A percentile compares a stretch with the other conserved stretches of the same genome.
Conservation (phyloP, 1,284 basidiomycete genomes). For the Fomitopsis palustris region DNA sequence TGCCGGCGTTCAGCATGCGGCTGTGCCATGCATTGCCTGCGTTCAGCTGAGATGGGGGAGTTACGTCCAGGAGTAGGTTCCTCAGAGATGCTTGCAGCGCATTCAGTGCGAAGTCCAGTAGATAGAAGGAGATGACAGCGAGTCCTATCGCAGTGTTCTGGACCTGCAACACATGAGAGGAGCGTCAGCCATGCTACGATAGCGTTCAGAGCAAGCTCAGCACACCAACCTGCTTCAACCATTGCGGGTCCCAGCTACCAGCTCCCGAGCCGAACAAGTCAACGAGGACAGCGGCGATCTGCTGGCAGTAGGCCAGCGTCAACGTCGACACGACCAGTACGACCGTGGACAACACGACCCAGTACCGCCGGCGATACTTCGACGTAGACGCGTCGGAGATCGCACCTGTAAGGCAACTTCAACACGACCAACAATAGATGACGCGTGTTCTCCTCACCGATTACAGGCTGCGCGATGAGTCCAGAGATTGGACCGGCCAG, state of each 20-base stretch:
- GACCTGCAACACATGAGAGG: slow-evolving; percentile 44
- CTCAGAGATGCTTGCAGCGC: slow-evolving; percentile 90
- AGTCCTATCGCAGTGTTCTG: slow-evolving; percentile 74
- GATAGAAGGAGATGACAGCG: slow-evolving; percentile 89
- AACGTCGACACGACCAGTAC: slow-evolving; percentile 70
- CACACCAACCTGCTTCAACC: slow-evolving; percentile 51
- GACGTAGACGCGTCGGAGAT: slow-evolving; percentile 92
- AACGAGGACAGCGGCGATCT: slow-evolving; percentile 72
- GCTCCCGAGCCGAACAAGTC: slow-evolving; percentile 74
- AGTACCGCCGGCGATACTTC: slow-evolving; percentile 85
- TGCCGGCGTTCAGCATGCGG: slow-evolving; percentile 92
- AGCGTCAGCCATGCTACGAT: not conserved
- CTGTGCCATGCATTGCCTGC: slow-evolving; percentile 98
- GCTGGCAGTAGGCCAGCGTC: slow-evolving; percentile 83
- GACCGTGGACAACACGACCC: slow-evolving; percentile 83
- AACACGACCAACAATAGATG: not conserved
- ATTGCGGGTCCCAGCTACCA: slow-evolving; percentile 88
- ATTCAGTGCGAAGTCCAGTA: slow-evolving; percentile 94
- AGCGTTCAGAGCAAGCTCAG: not conserved
- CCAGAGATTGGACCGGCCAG: slow-evolving; percentile 94
- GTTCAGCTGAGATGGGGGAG: slow-evolving; percentile 84
- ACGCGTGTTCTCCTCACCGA: slow-evolving; percentile 51
- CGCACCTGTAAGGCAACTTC: slow-evolving; percentile 52
- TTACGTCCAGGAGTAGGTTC: slow-evolving; percentile 88
- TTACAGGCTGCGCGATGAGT: slow-evolving; percentile 91